Evolutionary conservation across 768 basidiomycete genomes (phyloP), one percentile per base, ranked within the genome.

Genomic region (Lactifluus subvellereus): DNA sequence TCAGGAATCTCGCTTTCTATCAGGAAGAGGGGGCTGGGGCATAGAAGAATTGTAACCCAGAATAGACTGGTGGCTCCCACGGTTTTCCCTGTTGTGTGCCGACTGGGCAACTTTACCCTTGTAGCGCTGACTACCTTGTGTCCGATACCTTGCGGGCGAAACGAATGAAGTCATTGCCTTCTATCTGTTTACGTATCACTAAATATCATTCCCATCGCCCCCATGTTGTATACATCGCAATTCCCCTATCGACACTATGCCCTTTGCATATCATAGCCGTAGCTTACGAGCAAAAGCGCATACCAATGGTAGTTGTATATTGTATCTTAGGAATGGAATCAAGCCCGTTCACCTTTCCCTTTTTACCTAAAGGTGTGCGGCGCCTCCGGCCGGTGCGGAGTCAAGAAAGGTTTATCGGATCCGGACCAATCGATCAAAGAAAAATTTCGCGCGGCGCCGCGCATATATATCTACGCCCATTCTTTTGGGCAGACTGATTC

Each of bases 11-110:
- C 82, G 87, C 33, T 98, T 97, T 78, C 76, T 98, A 66, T 79
- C 79, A 58, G 94, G 94, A 9, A 73, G 76, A 22, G 84, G 80
- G 37, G 94, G 94, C 6, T 97, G 94, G 94, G 74, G 79, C 16
- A 69, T 72, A 72, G 75, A 69, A 52, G 62, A 68, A 42, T 11
- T 47, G 45, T 67, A 54, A 66, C 40, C 27, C 18, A 13, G 5
- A 45, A 60, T 56, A 54, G 58, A 64, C 37, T 30, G 20, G 49
- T 49, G 49, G 47, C 47, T 48, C 45, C 52, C 56, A 62, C 43
- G 40, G 49, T 57, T 40, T 27, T 27, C 51, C 20, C 10, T 16
- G 47, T 48, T 48, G 32, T 56, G 54, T 51, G 30, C 54, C 54
- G 20, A 56, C 38, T 10, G 49, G 54, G 49, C 48, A 55, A 37